A percentile compares a stretch with the other conserved stretches of the same genome.
These are phyloP conservation scores for Paramecium sonneborni DNA, from an alignment of 73 alveolate genomes.

Conservation along the genomic window DNA sequence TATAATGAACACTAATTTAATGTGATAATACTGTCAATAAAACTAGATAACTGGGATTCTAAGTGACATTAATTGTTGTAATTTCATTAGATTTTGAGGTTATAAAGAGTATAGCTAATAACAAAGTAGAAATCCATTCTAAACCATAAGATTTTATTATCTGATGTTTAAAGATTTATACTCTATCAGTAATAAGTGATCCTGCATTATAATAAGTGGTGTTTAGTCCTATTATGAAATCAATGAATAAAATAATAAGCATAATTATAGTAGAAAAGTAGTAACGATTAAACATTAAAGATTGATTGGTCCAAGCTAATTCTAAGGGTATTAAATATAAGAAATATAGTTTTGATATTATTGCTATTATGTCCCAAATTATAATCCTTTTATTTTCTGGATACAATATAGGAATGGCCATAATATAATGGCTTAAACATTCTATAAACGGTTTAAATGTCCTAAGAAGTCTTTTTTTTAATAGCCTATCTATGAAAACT, in stretches of 20 bases:
- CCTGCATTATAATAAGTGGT: slow-evolving; percentile 24
- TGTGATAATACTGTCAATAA: not conserved
- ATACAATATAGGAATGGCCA: slow-evolving; percentile 5
- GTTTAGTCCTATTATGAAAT: not conserved
- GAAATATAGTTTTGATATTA: not conserved
- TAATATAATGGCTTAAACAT: not conserved
- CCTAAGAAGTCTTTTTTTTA: not conserved
- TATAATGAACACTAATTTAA: not conserved
- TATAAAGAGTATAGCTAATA: not conserved
- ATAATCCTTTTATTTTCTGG: not conserved
- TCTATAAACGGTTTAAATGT: not conserved
- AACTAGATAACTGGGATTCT: not conserved
- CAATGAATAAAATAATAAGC: not conserved
- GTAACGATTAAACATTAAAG: not conserved
- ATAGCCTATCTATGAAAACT: not conserved
- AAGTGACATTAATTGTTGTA: not conserved
- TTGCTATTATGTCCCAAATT: slow-evolving; percentile 1
- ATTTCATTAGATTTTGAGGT: not conserved
- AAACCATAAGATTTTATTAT: not conserved
- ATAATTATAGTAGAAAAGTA: not conserved
- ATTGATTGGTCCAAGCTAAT: slow-evolving; percentile 35
- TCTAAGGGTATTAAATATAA: slow-evolving; percentile 26
- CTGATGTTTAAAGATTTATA: not conserved
- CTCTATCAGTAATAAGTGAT: not conserved
- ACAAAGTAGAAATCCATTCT: slow-evolving; percentile 29